Evolutionary conservation across 768 basidiomycete genomes (phyloP).

Genomic region (Amanita subjunquillea): DNA sequence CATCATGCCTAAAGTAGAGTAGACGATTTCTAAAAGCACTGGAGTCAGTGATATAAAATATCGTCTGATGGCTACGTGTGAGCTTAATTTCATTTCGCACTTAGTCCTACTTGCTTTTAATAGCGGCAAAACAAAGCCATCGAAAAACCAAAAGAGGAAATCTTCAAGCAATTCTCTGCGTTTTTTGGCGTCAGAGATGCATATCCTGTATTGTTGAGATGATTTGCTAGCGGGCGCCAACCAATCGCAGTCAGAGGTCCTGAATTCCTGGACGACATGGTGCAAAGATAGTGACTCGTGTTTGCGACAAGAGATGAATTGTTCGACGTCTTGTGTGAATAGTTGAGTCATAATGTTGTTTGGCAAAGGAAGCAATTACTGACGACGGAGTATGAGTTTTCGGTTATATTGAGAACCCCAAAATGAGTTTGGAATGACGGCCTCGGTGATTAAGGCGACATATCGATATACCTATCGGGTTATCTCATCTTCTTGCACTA

Average conservation of each 20-base stretch:
- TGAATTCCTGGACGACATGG: conserved; percentile 64
- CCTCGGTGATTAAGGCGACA: conserved; percentile 47
- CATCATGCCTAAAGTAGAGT: conserved; percentile 90
- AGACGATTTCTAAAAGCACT: conserved; percentile 74
- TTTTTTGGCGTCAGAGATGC: conserved; percentile 62
- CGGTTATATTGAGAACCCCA: conserved; percentile 74
- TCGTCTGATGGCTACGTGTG: conserved; percentile 41
- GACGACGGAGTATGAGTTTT: conserved; percentile 46
- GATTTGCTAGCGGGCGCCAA: conserved; percentile 36
- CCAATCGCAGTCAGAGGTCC: conserved; percentile 73
- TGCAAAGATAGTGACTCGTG: conserved; percentile 78
- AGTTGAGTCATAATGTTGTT: not conserved
- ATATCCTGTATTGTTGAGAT: conserved; percentile 34
- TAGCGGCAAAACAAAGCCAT: conserved; percentile 71
- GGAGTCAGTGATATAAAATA: conserved; percentile 92
- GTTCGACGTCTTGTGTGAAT: conserved; percentile 48
- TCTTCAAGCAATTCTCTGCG: conserved; percentile 77
- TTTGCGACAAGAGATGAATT: conserved; percentile 68
- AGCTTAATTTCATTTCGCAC: not conserved
- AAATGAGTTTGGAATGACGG: conserved; percentile 62
- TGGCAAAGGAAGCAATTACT: conserved; percentile 11
- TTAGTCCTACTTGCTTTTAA: conserved; percentile 46
- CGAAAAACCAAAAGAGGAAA: conserved; percentile 92
- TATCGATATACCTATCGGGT: conserved; percentile 57
- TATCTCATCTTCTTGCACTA: not conserved